Evolutionary conservation across 78 protist species (phyloP).

Genomic region (Pigoraptor vietnamica): DNA sequence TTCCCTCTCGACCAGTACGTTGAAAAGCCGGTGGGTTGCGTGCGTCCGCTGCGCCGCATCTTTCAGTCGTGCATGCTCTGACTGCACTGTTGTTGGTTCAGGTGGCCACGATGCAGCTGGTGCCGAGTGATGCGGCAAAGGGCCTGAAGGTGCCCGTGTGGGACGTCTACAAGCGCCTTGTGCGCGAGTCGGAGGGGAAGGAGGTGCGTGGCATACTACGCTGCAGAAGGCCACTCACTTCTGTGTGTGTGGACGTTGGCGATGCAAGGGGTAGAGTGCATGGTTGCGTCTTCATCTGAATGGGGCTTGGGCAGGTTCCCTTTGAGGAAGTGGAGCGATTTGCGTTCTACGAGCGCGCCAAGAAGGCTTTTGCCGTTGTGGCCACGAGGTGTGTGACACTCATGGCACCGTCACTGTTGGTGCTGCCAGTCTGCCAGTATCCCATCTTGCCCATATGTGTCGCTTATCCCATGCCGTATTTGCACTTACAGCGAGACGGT

Average conservation of each 20-base stretch:
- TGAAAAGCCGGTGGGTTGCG: background rate
- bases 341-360: constrained; percentile 6
- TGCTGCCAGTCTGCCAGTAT: background rate
- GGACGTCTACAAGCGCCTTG: background rate
- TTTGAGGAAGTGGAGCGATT: background rate
- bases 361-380: background rate
- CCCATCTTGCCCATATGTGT: too few relatives aligned
- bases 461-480: too few relatives aligned
- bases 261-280: too few relatives aligned
- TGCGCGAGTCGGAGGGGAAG: background rate
- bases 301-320: too few relatives aligned
- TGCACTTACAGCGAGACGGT: background rate
- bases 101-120: background rate
- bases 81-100: background rate
- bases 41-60: background rate
- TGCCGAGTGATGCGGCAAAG: background rate
- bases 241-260: background rate
- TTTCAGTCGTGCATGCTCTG: background rate
- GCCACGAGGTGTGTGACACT: background rate
- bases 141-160: background rate
- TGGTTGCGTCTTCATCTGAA: too few relatives aligned
- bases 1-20: background rate
- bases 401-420: background rate
- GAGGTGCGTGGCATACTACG: background rate
- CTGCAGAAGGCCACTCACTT: background rate